These are phyloP conservation scores for Rhodomyrtus psidioides DNA, from an alignment of 441 rosid genomes.

Conservation along the genomic window DNA sequence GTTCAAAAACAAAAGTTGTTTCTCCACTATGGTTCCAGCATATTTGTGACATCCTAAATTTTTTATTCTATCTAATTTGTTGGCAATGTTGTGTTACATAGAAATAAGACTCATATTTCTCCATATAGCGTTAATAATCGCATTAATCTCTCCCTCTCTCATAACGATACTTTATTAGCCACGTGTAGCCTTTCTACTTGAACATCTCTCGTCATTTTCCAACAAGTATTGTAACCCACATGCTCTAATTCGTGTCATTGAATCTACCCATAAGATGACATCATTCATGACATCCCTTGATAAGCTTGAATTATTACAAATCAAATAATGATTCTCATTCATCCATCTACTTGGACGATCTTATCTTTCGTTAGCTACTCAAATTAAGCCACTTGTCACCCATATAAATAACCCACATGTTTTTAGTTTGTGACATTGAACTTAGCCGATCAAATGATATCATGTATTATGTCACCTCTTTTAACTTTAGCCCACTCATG, in stretches of 20 bases:
- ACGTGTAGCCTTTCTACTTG: neutral
- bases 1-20: too few relatives aligned
- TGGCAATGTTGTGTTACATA: neutral
- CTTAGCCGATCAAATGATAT: neutral
- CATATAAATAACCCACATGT: neutral
- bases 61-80: neutral
- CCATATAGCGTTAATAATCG: neutral
- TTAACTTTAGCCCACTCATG: neutral
- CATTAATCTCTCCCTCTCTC: neutral
- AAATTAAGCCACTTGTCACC: neutral
- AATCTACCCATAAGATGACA: neutral
- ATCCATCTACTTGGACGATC: neutral
- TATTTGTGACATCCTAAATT: neutral
- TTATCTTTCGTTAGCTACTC: neutral
- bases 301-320: neutral
- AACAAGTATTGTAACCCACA: neutral
- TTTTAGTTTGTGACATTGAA: neutral
- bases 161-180: neutral
- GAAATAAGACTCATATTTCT: neutral
- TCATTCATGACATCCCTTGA: neutral
- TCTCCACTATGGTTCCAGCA: too few relatives aligned
- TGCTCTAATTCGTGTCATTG: neutral
- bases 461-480: neutral
- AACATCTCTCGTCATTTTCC: neutral
- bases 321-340: neutral